These are phyloP conservation scores for Amoebophrya sp. DNA, from an alignment of 169 alveolate species.

Conservation along the genomic window DNA sequence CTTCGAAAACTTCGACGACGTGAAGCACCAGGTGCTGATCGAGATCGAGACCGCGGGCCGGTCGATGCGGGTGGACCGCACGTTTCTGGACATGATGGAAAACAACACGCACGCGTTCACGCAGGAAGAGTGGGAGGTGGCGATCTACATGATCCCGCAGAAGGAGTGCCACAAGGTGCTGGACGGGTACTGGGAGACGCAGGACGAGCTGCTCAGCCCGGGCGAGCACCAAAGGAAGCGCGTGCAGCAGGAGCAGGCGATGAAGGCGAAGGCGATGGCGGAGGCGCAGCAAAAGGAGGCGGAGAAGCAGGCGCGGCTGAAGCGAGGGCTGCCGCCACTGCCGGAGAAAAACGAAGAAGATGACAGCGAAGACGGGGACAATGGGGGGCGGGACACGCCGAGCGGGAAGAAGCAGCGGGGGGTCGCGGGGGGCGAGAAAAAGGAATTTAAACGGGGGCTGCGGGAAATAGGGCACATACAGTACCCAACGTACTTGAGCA, in stretches of 20 bases:
- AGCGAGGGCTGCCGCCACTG: not conserved
- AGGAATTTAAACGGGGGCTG: not conserved
- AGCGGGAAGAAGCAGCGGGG: no score
- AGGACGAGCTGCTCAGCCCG: not conserved
- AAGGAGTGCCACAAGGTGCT: no score
- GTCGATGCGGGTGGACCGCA: no score
- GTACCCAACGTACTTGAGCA: not conserved
- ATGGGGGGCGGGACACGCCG: no score
- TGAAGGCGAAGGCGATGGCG: not conserved
- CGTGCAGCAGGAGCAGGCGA: not conserved
- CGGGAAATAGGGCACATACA: not conserved
- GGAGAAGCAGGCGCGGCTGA: not conserved
- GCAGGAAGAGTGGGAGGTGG: not conserved
- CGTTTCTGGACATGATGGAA: not conserved
- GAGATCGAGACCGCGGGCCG: not conserved
- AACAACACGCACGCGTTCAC: not conserved
- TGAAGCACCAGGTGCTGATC: not conserved
- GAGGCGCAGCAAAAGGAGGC: not conserved
- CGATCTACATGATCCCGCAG: not conserved
- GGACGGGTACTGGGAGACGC: not conserved
- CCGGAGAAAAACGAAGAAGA: not conserved
- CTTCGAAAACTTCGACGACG: not conserved
- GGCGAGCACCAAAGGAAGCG: not conserved
- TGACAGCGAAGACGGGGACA: not conserved
- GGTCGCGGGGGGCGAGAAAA: no score